These are phyloP conservation scores for Suillus brevipes DNA, from an alignment of 768 basidiomycete genomes.

Conservation along the genomic window DNA sequence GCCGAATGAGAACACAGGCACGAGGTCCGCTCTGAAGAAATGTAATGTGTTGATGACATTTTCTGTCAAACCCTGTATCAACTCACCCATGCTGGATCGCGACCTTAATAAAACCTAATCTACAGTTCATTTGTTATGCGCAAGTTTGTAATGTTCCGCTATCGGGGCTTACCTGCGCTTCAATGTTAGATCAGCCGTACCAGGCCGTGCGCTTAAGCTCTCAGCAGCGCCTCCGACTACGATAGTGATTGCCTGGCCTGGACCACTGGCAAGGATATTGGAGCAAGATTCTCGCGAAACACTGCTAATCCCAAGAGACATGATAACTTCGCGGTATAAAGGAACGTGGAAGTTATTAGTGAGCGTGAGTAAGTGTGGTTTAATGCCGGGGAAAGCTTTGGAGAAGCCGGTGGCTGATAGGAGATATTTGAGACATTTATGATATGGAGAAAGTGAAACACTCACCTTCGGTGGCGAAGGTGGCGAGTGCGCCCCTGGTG, in stretches of 20 bases:
- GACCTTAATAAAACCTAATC: slow-evolving; percentile 93
- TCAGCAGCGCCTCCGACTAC: slow-evolving; percentile 97
- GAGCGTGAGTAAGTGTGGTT: slow-evolving; percentile 90
- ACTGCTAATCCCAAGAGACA: slow-evolving; percentile 87
- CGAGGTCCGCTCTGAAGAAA: slow-evolving; percentile 77
- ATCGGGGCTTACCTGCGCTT: slow-evolving; percentile 55
- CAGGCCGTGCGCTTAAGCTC: slow-evolving; percentile 89
- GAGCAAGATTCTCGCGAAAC: slow-evolving; percentile 90
- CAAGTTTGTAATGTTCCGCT: neutral
- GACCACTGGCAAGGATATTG: slow-evolving; percentile 71
- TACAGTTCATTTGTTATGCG: slow-evolving; percentile 20
- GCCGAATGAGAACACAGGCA: slow-evolving; percentile 97
- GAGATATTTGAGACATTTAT: slow-evolving; percentile 3
- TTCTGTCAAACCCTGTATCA: neutral
- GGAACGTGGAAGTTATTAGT: slow-evolving; percentile 89
- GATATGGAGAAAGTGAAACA: slow-evolving; percentile 7
- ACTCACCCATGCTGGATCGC: slow-evolving; percentile 85
- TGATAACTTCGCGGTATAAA: slow-evolving; percentile 88
- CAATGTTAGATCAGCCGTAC: slow-evolving; percentile 90
- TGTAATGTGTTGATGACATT: slow-evolving; percentile 11
- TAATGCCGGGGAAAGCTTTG: slow-evolving; percentile 83
- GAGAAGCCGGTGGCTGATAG: slow-evolving; percentile 85
- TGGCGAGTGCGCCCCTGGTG: slow-evolving; percentile 85
- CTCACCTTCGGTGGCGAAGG: slow-evolving; percentile 92
- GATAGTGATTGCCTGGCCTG: slow-evolving; percentile 80